Percentiles rank a stretch among this genome's conserved stretches.
phyloP scores from a whole-genome alignment of 2,329 filamentous ascomycete species.

The Alternaria angustiovoidea region DNA sequence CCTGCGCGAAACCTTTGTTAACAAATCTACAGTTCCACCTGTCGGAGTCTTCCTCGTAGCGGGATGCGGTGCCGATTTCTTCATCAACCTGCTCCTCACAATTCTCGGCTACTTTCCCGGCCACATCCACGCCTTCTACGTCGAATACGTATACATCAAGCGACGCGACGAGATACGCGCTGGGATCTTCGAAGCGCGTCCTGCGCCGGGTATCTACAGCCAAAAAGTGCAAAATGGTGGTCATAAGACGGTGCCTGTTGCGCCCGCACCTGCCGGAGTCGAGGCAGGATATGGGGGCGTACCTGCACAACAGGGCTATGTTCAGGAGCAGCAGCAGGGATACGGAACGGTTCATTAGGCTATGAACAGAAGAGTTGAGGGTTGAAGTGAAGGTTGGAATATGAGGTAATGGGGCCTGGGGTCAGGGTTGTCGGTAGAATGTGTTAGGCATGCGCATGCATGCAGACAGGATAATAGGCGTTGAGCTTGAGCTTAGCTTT shows the following conservation, averaged over 20 bases:
- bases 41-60: conserved; percentile 58
- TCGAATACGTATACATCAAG: conserved; percentile 84
- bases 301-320: conserved; percentile 19
- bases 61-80: conserved; percentile 59
- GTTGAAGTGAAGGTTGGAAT: background rate
- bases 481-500: background rate
- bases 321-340: conserved; percentile 15
- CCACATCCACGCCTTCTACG: conserved; percentile 79
- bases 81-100: conserved; percentile 60
- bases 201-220: conserved; percentile 75
- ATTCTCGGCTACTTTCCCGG: conserved; percentile 70
- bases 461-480: background rate
- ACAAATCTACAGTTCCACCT: conserved; percentile 53
- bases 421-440: background rate
- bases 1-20: background rate
- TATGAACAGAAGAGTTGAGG: background rate
- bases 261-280: background rate
- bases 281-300: conserved; percentile 9
- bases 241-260: conserved; percentile 4
- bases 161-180: conserved; percentile 69
- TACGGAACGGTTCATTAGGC: conserved; percentile 18
- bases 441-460: background rate
- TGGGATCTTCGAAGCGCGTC: conserved; percentile 62
- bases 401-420: background rate
- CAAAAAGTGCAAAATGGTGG: conserved; percentile 77